Conservation (phyloP, 1,139 yeast species). For the Taiozyma onychis region DNA sequence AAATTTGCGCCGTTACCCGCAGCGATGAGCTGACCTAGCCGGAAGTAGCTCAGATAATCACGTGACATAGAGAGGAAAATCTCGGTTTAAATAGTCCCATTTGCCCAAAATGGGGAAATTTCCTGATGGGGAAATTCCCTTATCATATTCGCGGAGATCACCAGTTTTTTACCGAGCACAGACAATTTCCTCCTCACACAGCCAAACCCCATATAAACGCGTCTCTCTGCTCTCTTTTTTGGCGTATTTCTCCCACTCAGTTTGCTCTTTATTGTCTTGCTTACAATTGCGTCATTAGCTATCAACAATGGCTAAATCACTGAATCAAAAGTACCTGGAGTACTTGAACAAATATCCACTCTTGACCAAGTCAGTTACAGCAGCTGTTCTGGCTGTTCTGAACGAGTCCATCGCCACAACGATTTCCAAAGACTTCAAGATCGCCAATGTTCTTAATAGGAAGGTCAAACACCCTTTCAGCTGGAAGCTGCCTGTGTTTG, state of each 20-base stretch:
- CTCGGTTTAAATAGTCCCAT: background rate
- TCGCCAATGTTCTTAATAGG: conserved; percentile 7
- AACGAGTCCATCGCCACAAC: conserved; percentile 55
- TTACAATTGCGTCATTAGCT: background rate
- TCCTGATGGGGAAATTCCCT: background rate
- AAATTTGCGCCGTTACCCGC: background rate
- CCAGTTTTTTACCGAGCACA: background rate
- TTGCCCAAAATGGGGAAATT: background rate
- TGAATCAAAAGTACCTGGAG: conserved; percentile 33
- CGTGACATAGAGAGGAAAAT: background rate
- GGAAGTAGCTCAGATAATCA: background rate
- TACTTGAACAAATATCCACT: conserved; percentile 46
- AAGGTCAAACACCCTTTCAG: conserved; percentile 27
- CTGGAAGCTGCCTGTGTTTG: conserved; percentile 40
- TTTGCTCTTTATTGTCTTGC: background rate
- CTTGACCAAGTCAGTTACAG: conserved; percentile 54
- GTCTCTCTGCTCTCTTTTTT: background rate
- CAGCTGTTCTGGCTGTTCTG: conserved; percentile 50
- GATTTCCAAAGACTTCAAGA: conserved; percentile 41
- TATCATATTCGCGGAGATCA: background rate
- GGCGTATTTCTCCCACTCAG: background rate
- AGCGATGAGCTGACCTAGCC: background rate
- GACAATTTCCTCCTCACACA: background rate
- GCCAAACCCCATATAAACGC: background rate
- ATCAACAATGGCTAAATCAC: conserved; percentile 5